These are phyloP conservation scores for Pichia heedii DNA, from an alignment of 805 yeast species.

Conservation along the genomic window DNA sequence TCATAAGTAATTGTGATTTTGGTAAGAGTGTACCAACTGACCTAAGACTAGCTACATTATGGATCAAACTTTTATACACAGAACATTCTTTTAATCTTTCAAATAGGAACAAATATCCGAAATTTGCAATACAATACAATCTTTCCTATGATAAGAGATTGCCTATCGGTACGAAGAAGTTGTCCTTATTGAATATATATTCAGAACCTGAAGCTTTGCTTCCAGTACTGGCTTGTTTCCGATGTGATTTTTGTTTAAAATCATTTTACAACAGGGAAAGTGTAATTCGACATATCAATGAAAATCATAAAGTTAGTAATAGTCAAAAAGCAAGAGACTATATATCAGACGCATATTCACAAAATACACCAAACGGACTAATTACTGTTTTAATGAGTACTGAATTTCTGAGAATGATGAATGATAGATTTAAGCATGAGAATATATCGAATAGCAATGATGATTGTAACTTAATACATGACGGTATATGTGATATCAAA, in stretches of 20 bases:
- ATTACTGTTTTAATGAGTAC: constrained; percentile 1
- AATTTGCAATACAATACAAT: not conserved
- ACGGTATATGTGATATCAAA: not conserved
- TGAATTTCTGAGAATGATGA: too few relatives aligned
- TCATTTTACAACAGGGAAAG: not conserved
- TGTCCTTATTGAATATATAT: not conserved
- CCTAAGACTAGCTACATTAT: not conserved
- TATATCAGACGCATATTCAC: not conserved
- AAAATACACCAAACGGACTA: not conserved
- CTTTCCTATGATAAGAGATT: not conserved
- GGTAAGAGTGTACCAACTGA: not conserved
- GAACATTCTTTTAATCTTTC: constrained; percentile 1
- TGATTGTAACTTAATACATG: too few relatives aligned
- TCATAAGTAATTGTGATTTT: constrained; percentile 1
- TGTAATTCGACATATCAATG: constrained; percentile 1
- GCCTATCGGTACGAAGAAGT: not conserved
- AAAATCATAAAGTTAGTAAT: not conserved
- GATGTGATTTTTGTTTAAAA: constrained; percentile 10
- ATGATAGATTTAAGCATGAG: too few relatives aligned
- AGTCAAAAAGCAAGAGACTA: not conserved
- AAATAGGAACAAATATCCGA: not conserved
- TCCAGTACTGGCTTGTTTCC: constrained; percentile 2
- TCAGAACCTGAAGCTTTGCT: constrained; percentile 9
- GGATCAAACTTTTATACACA: constrained; percentile 4
- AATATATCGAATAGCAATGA: too few relatives aligned